These are phyloP conservation scores for Raphanus raphanistrum DNA, from an alignment of 345 rosid genomes.

Conservation along the genomic window DNA sequence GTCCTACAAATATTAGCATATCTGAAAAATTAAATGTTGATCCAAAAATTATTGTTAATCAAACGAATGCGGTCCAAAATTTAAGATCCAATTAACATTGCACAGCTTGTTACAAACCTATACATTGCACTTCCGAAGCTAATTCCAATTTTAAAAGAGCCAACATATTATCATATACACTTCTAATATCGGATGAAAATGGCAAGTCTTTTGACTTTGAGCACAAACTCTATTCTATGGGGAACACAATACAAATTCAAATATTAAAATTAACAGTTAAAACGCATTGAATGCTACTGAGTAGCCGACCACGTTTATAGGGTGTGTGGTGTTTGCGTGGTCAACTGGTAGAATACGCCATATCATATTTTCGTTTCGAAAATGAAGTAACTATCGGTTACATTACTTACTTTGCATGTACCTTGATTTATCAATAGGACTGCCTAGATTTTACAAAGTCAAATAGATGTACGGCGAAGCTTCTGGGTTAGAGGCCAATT, in stretches of 20 bases:
- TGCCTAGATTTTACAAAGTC: not conserved
- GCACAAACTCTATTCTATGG: not conserved
- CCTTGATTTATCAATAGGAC: not conserved
- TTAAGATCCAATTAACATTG: constrained; percentile 7
- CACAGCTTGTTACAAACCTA: not conserved
- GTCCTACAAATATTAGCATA: constrained; percentile 28
- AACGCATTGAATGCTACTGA: constrained; percentile 35
- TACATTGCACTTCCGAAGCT: constrained; percentile 7
- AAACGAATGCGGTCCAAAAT: constrained; percentile 24
- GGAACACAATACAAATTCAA: not conserved
- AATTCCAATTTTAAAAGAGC: not conserved
- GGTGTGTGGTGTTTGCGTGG: constrained; percentile 22
- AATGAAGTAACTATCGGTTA: not conserved
- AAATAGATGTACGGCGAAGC: not conserved
- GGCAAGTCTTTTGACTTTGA: not conserved
- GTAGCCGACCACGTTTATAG: constrained; percentile 34
- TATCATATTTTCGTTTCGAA: not conserved
- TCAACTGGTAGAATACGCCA: constrained; percentile 27
- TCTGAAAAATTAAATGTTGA: not conserved
- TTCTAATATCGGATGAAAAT: not conserved
- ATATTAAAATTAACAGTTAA: not conserved
- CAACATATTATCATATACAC: not conserved
- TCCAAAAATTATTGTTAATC: constrained; percentile 14
- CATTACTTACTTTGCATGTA: not conserved
- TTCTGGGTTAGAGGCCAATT: not conserved